Base-by-base conservation (phyloP, 1,284 basidiomycete species). In the Ceratobasidium theobromae region DNA sequence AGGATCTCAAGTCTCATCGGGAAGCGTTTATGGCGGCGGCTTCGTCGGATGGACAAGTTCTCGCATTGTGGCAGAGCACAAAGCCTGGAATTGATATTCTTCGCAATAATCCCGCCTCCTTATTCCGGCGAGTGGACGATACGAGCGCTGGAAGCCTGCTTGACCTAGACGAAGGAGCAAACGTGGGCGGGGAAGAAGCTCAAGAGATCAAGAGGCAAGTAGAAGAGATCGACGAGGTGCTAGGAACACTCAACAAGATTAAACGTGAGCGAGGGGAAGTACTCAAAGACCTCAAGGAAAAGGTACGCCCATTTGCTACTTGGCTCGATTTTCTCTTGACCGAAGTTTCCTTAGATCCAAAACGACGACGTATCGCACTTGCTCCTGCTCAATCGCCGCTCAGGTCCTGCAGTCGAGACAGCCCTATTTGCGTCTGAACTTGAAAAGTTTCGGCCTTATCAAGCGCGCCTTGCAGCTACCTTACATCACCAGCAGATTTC, bases 301-400 rank as follows among this genome's bases (percentile, higher is more conserved):
- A 93, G 83, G 91, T 90, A 54, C 27, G 67, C 53, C 11, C 27
- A 12, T 27, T 25, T n/a, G 8, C 28, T 11, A 38, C 21, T 62
- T 41, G 28, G 41, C 23, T 53, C 18, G 41, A n/a, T 12, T 16
- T 45, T 67, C 6, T n/a, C n/a, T n/a, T n/a, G 14, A 35, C 62
- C 58, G 16, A 67, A 48, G 41, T 52, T 45, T 18, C 4, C 35
- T 1, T 73, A 95, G 92, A 86, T 98, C 51, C 97, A 98, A 84
- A 82, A 83, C 30, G 97, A 99, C 77, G 97, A 99, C 72, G 96
- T 99, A 8, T 98, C 95, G 0, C 94, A 97, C 74, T 81, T 98
- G 0, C 84, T 99, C 0, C 84, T 99, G 1, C 84, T 98, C 58
- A 97, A 98, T 74, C 86, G 93, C 14, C 88, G 95, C 16, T 60